Conservation (phyloP, 139 green algal genomes). For the Coelastrella sp. region DNA sequence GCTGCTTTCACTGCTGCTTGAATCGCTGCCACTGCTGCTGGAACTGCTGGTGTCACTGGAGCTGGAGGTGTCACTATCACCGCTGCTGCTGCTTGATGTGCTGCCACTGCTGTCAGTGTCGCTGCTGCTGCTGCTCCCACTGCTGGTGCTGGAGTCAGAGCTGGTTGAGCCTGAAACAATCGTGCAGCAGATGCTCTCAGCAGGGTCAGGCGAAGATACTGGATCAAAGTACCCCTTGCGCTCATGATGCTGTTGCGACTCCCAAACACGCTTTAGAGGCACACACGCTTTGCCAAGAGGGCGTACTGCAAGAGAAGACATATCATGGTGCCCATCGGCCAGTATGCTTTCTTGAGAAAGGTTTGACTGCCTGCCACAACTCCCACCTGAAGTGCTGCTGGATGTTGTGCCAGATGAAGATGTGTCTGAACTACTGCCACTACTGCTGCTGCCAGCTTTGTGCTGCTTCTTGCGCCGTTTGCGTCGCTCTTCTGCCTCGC, state of each 20-base stretch:
- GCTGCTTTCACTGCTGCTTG: slow-evolving; percentile 37
- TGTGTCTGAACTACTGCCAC: slow-evolving; percentile 30
- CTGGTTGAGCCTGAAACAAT: slow-evolving; percentile 44
- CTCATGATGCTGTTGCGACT: too few species aligned
- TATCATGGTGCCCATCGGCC: not conserved
- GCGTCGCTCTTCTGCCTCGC: slow-evolving; percentile 27
- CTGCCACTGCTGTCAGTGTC: slow-evolving; percentile 41
- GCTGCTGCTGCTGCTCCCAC: slow-evolving; percentile 25
- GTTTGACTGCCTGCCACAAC: not conserved
- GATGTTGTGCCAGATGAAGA: slow-evolving; percentile 31
- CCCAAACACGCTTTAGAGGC: too few species aligned
- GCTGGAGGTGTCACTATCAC: not conserved
- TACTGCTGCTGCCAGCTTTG: slow-evolving; percentile 39
- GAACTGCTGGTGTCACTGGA: slow-evolving; percentile 37
- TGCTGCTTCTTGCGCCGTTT: slow-evolving; percentile 41
- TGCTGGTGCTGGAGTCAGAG: slow-evolving; percentile 39
- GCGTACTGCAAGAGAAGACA: too few species aligned
- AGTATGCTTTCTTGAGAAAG: too few species aligned
- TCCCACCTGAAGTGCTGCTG: slow-evolving; percentile 40
- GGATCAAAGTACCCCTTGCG: too few species aligned
- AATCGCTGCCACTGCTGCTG: slow-evolving; percentile 18
- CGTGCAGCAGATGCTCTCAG: not conserved
- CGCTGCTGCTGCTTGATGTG: slow-evolving; percentile 32
- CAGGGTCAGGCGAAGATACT: too few species aligned
- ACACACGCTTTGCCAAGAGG: too few species aligned